phyloP scores from a whole-genome alignment of 352 stramenopile species.

The Globisporangium uncinulatum region DNA sequence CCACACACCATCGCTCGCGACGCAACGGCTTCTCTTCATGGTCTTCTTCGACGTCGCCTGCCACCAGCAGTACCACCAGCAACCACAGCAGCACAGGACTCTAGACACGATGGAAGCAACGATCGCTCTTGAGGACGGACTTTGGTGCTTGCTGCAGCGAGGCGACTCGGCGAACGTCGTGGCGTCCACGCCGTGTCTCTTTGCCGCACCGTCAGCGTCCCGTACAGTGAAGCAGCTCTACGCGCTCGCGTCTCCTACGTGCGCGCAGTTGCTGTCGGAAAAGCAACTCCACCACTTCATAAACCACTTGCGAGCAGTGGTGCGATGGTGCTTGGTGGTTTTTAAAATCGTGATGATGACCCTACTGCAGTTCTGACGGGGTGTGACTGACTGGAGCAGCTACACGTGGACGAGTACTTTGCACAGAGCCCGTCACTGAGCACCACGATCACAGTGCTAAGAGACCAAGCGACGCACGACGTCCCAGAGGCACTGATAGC shows the following conservation, averaged over 20 bases:
- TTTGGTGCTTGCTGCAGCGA: conserved; percentile 10
- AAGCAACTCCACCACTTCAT: conserved; percentile 33
- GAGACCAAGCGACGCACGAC: conserved; percentile 12
- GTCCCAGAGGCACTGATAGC: conserved; percentile 21
- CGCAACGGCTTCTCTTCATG: conserved; percentile 11
- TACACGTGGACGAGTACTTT: conserved; percentile 46
- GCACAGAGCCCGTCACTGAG: conserved; percentile 25
- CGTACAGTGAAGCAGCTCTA: conserved; percentile 23
- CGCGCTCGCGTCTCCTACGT: conserved; percentile 5
- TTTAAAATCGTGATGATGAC: background rate
- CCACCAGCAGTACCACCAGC: conserved; percentile 6
- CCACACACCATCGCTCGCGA: background rate
- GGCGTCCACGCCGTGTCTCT: background rate
- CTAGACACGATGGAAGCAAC: background rate
- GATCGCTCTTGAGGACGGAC: background rate
- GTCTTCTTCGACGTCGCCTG: conserved; percentile 19
- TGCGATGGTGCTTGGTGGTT: conserved; percentile 1
- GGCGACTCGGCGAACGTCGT: conserved; percentile 5
- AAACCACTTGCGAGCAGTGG: conserved; percentile 27
- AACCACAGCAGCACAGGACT: background rate
- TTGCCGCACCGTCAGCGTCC: conserved; percentile 7
- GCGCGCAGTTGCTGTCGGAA: conserved; percentile 23
- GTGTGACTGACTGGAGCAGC: background rate
- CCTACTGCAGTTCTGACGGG: background rate
- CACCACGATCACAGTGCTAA: conserved; percentile 20